Base-by-base conservation (phyloP, 257 asterid genomes). In the Penstemon barbatus region DNA sequence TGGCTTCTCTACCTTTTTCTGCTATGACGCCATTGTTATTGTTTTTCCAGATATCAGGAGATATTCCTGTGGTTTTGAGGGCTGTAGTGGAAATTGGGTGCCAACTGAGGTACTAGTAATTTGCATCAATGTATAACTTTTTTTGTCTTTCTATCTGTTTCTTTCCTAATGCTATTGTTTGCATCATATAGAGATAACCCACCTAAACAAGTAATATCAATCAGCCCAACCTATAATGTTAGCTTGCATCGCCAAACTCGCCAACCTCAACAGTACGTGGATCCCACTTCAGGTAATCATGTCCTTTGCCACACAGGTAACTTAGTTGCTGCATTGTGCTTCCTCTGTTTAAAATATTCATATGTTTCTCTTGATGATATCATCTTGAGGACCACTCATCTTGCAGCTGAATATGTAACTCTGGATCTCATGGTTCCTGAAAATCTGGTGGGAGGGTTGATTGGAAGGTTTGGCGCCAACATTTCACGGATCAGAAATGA, bases 401-500 rank as follows among this genome's bases (percentile, higher is more conserved):
- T 82, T 82, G 88, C 96, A 93, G 98, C 83, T 87, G 93, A 89
- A 62, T 84, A 77, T 81, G 91, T 77, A 50, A 84, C 81, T 73
- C 69, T 91, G 87, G 96, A 86, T 58, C 83, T 91, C 68, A 65
- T 84, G 92, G 88, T 94, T 75, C 96, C 99, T 53, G 99, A 94
- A 77, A 69, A 89, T 73, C 78, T 94, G 75, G 96, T 92, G 67
- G 97, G 99, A 3, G 99, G 99, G 66, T 82, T 94, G 85, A 94
- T 94, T 66, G 98, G 99, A 63, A 83, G 99, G 80, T 89, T 89
- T 62, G 99, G 98, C 46, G 88, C 97, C 71, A 94, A 91, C 79
- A 91, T 91, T 74, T 94, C 97, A 36, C 83, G 97, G 86, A 94
- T 94, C 77, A 83, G 97, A 77, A 86, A 85, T 38, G 98, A 89